phyloP scores from a whole-genome alignment of 345 rosid genomes.

The Heritiera littoralis region DNA sequence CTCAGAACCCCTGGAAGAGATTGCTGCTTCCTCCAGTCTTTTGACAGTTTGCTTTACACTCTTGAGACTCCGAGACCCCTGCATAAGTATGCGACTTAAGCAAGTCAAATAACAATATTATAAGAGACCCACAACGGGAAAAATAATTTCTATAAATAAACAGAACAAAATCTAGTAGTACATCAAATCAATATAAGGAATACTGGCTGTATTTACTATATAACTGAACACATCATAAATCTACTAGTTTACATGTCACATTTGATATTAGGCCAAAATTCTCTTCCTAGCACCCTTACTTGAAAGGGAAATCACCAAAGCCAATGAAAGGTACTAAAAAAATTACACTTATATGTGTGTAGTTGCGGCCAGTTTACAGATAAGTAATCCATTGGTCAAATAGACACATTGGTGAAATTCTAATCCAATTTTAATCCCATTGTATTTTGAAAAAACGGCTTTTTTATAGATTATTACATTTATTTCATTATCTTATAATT shows the following conservation, averaged over 20 bases:
- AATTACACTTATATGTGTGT: no score
- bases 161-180: neutral
- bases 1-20: constrained; percentile 74
- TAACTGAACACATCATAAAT: neutral
- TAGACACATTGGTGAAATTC: neutral
- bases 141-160: neutral
- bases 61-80: constrained; percentile 64
- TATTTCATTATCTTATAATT: neutral
- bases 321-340: neutral
- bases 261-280: neutral
- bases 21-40: constrained; percentile 87
- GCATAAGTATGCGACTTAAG: constrained; percentile 21
- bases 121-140: neutral
- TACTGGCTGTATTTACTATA: neutral
- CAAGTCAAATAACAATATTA: constrained; percentile 13
- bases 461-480: neutral
- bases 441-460: neutral
- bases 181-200: neutral
- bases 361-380: neutral
- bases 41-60: constrained; percentile 71
- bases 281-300: neutral
- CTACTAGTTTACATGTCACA: neutral
- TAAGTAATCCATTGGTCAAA: neutral
- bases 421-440: neutral
- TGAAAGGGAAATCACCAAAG: constrained; percentile 1